phyloP scores from a whole-genome alignment of 2,329 filamentous ascomycete genomes.

The Talaromyces sp. region DNA sequence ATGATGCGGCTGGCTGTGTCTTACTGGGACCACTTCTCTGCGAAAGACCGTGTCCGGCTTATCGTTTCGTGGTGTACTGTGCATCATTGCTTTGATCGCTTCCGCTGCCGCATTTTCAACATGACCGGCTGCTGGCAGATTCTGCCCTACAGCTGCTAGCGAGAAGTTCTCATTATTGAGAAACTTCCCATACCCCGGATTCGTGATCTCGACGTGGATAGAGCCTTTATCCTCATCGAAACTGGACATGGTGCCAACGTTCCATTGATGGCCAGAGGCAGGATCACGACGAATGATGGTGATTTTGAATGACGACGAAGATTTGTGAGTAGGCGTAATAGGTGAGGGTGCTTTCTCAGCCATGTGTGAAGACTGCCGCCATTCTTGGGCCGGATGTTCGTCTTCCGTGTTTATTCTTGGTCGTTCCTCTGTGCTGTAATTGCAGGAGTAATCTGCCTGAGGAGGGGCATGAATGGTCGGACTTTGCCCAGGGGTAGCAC shows the following conservation, averaged over 20 bases:
- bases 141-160: slow-evolving; percentile 24
- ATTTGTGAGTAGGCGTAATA: background rate
- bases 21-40: slow-evolving; percentile 6
- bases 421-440: background rate
- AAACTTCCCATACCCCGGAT: slow-evolving; percentile 56
- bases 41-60: background rate
- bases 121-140: slow-evolving; percentile 10
- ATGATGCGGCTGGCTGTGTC: slow-evolving; percentile 2
- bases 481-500: background rate
- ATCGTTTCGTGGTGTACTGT: slow-evolving; percentile 1
- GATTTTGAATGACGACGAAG: slow-evolving; percentile 30
- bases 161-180: slow-evolving; percentile 33
- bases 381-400: background rate
- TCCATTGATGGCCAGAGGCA: slow-evolving; percentile 65
- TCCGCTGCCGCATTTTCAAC: slow-evolving; percentile 3
- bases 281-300: slow-evolving; percentile 71
- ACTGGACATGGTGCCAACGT: slow-evolving; percentile 59
- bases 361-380: background rate
- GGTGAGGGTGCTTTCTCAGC: background rate
- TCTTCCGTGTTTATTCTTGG: background rate
- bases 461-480: background rate
- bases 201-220: slow-evolving; percentile 52
- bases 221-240: slow-evolving; percentile 23
- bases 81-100: slow-evolving; percentile 2
- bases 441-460: background rate